phyloP scores from a whole-genome alignment of 225 moss, liverwort and hornwort genomes.

The Pleurozium schreberi region DNA sequence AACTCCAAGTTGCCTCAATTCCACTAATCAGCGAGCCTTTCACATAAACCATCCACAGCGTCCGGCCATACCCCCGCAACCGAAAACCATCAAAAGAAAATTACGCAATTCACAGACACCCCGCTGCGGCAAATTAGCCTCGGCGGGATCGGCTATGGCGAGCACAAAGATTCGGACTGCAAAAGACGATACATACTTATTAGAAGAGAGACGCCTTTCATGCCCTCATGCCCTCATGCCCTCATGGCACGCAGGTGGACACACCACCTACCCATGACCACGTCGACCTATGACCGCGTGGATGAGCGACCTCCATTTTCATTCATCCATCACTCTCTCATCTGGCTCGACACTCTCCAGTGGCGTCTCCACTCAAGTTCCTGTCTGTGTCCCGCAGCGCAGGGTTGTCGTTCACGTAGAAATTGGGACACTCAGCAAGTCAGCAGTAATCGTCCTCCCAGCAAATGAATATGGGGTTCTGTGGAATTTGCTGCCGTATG shows the following conservation, averaged over 20 bases:
- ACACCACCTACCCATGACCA: not conserved
- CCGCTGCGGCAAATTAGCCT: not conserved
- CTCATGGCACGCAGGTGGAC: not conserved
- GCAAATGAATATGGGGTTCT: too few species aligned
- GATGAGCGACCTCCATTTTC: not conserved
- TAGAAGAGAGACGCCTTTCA: not conserved
- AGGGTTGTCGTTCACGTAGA: not conserved
- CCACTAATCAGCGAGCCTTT: not conserved
- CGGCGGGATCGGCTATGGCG: constrained; percentile 20
- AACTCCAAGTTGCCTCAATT: not conserved
- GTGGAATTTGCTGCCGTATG: not conserved
- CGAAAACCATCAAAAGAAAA: not conserved
- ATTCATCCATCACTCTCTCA: not conserved
- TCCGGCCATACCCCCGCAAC: not conserved
- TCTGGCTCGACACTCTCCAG: not conserved
- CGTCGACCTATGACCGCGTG: not conserved
- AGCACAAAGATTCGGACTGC: constrained; percentile 1
- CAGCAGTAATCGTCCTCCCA: not conserved
- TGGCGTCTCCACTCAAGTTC: too few species aligned
- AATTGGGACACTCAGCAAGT: not conserved
- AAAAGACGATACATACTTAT: not conserved
- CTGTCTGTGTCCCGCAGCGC: not conserved
- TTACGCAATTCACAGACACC: not conserved
- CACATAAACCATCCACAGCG: not conserved
- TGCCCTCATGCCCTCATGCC: not conserved